phyloP scores from a whole-genome alignment of 2,329 filamentous ascomycete genomes.

The Ploettnerulaceae sp. region DNA sequence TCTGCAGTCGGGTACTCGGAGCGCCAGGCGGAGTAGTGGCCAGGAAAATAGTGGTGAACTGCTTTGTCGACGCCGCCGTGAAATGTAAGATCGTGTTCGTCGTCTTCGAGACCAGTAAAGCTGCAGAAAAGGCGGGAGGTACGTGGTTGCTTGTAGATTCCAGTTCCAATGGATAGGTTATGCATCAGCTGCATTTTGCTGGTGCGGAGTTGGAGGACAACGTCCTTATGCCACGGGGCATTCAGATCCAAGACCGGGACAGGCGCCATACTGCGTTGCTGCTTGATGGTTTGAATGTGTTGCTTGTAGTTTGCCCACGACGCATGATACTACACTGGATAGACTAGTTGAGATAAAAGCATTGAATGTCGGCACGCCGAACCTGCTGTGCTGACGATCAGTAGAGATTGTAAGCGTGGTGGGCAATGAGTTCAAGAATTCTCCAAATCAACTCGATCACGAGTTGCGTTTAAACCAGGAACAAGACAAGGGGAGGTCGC shows the following conservation, averaged over 20 bases:
- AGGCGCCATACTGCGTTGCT: slow-evolving; percentile 15
- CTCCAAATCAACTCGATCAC: too few species aligned
- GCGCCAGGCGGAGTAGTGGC: slow-evolving; percentile 54
- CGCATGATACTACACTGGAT: too few species aligned
- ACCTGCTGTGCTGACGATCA: too few species aligned
- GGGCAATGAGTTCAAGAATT: too few species aligned
- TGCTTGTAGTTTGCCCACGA: too few species aligned
- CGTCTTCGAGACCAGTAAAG: slow-evolving; percentile 46
- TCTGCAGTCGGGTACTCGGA: slow-evolving; percentile 46
- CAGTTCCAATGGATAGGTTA: slow-evolving; percentile 47
- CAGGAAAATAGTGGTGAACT: slow-evolving; percentile 51
- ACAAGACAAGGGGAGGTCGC: too few species aligned
- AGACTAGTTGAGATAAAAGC: too few species aligned
- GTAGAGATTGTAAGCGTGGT: too few species aligned
- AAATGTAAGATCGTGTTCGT: slow-evolving; percentile 58
- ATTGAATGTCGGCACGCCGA: too few species aligned
- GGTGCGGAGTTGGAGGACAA: slow-evolving; percentile 51
- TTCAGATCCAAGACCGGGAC: slow-evolving; percentile 15
- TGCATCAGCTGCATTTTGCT: slow-evolving; percentile 52
- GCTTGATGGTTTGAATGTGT: neutral
- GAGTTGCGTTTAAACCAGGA: too few species aligned
- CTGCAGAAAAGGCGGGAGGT: slow-evolving; percentile 19
- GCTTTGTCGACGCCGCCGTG: slow-evolving; percentile 62
- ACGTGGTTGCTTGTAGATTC: slow-evolving; percentile 40
- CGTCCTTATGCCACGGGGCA: slow-evolving; percentile 25